Evolutionary conservation across 495 filamentous ascomycete species (phyloP).

Genomic region (Durotheca rogersii): DNA sequence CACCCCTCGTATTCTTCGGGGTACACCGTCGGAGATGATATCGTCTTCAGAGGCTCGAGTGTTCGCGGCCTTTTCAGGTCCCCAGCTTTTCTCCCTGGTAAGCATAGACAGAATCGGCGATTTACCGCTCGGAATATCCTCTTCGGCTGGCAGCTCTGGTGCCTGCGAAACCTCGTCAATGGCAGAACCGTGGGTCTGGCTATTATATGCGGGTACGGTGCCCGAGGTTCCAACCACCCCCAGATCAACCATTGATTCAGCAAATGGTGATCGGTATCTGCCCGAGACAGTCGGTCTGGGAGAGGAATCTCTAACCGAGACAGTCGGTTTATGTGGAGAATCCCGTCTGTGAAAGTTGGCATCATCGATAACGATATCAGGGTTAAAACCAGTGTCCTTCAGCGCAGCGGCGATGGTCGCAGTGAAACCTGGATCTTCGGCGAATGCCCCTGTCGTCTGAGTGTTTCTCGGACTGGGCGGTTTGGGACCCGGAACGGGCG

Average conservation of each 20-base stretch:
- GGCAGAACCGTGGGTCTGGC: slow-evolving; percentile 16
- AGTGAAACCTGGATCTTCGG: slow-evolving; percentile 65
- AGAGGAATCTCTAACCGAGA: slow-evolving; percentile 64
- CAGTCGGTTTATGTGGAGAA: no score
- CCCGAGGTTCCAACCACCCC: slow-evolving; percentile 16
- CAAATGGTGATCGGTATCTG: slow-evolving; percentile 47
- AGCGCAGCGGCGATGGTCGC: slow-evolving; percentile 70
- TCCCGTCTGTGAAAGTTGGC: slow-evolving; percentile 62
- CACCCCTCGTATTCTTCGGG: slow-evolving; percentile 17
- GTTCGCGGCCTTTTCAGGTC: slow-evolving; percentile 36
- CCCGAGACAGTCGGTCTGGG: slow-evolving; percentile 56
- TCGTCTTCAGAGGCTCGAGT: slow-evolving; percentile 25
- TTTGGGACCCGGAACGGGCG: slow-evolving; percentile 42
- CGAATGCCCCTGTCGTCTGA: slow-evolving; percentile 54
- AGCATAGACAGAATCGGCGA: slow-evolving; percentile 14
- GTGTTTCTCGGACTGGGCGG: slow-evolving; percentile 35
- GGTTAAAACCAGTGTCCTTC: slow-evolving; percentile 67
- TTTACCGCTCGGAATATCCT: slow-evolving; percentile 11
- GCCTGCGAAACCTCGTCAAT: slow-evolving; percentile 25
- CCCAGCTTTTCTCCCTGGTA: slow-evolving; percentile 42
- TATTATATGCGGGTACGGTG: not conserved
- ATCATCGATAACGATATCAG: slow-evolving; percentile 68
- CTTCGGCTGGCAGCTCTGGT: slow-evolving; percentile 16
- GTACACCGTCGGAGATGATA: slow-evolving; percentile 16
- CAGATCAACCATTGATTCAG: slow-evolving; percentile 45